Evolutionary conservation across 306 rosid genomes (phyloP), one percentile per base, ranked within the genome.

Genomic region (Argentina anserina): DNA sequence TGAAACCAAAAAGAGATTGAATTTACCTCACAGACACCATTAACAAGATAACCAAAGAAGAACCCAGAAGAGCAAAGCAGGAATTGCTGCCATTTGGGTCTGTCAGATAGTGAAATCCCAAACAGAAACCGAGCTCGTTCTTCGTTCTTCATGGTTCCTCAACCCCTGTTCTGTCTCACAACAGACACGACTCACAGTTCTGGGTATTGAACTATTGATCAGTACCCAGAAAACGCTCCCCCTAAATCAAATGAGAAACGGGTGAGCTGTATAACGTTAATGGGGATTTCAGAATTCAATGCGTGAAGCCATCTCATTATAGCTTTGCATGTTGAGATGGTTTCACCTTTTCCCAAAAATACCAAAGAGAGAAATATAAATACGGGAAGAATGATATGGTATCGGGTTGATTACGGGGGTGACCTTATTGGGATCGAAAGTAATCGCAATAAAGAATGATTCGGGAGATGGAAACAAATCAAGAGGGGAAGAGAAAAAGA

Each of bases 41-140:
- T 94, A 26, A 94, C 90, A 69, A 91, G 93, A 66, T 94, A 94
- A 15, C 98, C 97, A 78, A 94, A 94, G 94, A 94, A 94, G 80
- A 94, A 94, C 8, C 98, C 98, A 59, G 91, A 88, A 37, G 98
- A 91, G 79, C 97, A 94, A 74, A 94, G 77, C 79, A 94, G 92
- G 75, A 91, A 91, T 82, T 94, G 97, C 9, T 91, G 84, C 96
- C 97, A 94, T 82, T 67, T 86, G 80, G 98, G 95, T 61, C 83
- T 81, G 52, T 82, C 92, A 8, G 98, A 87, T 50, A 94, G 96
- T 4, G 96, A 89, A 91, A 94, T 91, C 75, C 98, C 97, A 67
- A 94, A 91, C 75, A 94, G 83, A 72, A 85, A 82, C 75, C 97
- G 89, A 75, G 78, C 80, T 52, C 84, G 96, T 43, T 91, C 98